Conservation (phyloP, 1,284 basidiomycete genomes). For the Rhizoctonia solani region DNA sequence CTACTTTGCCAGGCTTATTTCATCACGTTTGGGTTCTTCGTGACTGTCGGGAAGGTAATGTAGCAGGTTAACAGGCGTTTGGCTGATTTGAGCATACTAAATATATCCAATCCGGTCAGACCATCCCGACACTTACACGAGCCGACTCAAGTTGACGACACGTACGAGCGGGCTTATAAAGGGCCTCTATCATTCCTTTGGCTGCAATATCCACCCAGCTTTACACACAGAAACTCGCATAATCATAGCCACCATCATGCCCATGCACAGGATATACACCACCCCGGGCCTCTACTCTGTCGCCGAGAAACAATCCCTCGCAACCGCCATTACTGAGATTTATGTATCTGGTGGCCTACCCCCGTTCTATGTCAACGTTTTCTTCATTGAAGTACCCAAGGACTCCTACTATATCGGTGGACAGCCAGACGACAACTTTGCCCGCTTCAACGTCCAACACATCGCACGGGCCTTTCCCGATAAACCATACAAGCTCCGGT, state of each 20-base stretch:
- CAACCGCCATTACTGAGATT: not conserved
- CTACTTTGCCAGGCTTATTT: too few relatives aligned
- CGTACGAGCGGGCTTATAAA: too few relatives aligned
- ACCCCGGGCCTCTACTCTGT: constrained; percentile 9
- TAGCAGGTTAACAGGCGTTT: too few relatives aligned
- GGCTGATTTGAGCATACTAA: too few relatives aligned
- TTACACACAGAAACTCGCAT: not conserved
- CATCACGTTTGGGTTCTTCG: too few relatives aligned
- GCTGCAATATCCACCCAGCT: too few relatives aligned
- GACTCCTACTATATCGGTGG: constrained; percentile 4
- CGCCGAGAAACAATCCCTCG: not conserved
- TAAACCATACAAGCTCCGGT: not conserved
- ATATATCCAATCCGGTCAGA: too few relatives aligned
- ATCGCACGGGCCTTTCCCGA: not conserved
- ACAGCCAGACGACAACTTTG: not conserved
- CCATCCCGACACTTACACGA: too few relatives aligned
- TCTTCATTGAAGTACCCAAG: not conserved
- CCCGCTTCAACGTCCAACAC: not conserved
- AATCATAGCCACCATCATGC: constrained; percentile 8
- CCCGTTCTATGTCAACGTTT: not conserved
- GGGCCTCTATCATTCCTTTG: too few relatives aligned
- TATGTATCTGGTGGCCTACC: not conserved
- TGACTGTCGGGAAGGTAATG: too few relatives aligned
- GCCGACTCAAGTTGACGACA: too few relatives aligned
- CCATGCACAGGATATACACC: constrained; percentile 23